Conservation (phyloP, 1,139 yeast genomes). For the Protomyces inundatus region DNA sequence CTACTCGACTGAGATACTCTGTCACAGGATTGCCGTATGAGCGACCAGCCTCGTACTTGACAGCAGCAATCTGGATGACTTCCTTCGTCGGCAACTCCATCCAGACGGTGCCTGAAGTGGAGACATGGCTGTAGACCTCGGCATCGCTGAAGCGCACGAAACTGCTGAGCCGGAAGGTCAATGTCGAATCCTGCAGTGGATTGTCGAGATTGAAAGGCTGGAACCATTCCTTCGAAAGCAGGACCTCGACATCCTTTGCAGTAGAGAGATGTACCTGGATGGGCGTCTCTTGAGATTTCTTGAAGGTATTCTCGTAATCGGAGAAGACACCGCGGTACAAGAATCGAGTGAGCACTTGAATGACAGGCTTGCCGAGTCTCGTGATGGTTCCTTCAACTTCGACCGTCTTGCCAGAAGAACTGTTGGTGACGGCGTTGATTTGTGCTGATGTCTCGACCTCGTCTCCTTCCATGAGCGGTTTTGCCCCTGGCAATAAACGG, state of each 20-base stretch:
- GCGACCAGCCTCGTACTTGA: constrained; percentile 83
- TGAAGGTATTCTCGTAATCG: constrained; percentile 90
- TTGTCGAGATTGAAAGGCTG: constrained; percentile 63
- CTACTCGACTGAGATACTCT: constrained; percentile 87
- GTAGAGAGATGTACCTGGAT: constrained; percentile 67
- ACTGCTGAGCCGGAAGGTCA: constrained; percentile 87
- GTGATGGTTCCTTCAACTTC: constrained; percentile 87
- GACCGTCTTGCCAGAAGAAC: constrained; percentile 89
- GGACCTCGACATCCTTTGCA: constrained; percentile 85
- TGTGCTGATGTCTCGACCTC: constrained; percentile 75
- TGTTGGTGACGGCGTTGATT: constrained; percentile 82
- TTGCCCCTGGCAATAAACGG: constrained; percentile 87
- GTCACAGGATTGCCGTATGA: constrained; percentile 97
- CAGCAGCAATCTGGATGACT: constrained; percentile 77
- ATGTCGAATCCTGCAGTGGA: constrained; percentile 69
- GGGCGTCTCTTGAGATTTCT: constrained; percentile 80
- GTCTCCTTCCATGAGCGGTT: constrained; percentile 85
- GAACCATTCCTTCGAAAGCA: constrained; percentile 97
- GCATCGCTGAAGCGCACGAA: constrained; percentile 74
- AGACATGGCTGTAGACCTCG: constrained; percentile 69
- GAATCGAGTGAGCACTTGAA: constrained; percentile 94
- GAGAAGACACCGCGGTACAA: constrained; percentile 88
- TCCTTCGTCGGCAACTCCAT: constrained; percentile 92
- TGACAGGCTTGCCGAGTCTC: constrained; percentile 70
- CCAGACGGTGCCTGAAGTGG: constrained; percentile 77